Evolutionary conservation across 2,329 filamentous ascomycete species (phyloP).

Genomic region (Clonostachys rhizophaga): DNA sequence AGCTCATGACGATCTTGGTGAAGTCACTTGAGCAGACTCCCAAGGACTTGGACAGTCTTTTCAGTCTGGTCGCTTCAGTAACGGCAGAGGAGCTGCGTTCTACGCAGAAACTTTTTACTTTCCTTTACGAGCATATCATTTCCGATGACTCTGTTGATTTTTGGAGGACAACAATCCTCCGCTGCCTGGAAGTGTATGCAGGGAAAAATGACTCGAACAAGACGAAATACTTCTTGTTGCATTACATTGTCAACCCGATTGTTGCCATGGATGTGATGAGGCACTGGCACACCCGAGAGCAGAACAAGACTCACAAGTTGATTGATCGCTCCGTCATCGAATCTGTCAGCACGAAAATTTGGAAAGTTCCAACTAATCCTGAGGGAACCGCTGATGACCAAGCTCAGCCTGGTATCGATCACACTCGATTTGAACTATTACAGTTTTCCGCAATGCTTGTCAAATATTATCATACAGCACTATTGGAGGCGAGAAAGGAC

Average conservation of each 20-base stretch:
- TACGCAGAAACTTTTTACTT: slow-evolving; percentile 70
- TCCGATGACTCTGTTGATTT: slow-evolving; percentile 80
- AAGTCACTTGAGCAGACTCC: slow-evolving; percentile 72
- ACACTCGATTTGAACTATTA: slow-evolving; percentile 91
- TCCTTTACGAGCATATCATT: slow-evolving; percentile 83
- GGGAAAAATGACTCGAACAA: slow-evolving; percentile 75
- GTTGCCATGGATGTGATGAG: slow-evolving; percentile 94
- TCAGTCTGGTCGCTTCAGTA: slow-evolving; percentile 77
- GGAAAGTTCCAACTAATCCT: slow-evolving; percentile 70
- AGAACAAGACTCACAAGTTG: slow-evolving; percentile 58
- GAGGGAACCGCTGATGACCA: slow-evolving; percentile 80
- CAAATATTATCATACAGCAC: slow-evolving; percentile 85
- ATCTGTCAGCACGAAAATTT: slow-evolving; percentile 85
- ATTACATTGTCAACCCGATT: slow-evolving; percentile 91
- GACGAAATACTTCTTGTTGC: slow-evolving; percentile 88
- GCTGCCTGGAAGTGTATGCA: slow-evolving; percentile 84
- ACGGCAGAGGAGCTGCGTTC: slow-evolving; percentile 78
- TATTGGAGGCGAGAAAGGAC: slow-evolving; percentile 91
- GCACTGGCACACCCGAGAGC: slow-evolving; percentile 61
- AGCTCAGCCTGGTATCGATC: slow-evolving; percentile 82
- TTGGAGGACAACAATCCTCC: slow-evolving; percentile 75
- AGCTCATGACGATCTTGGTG: slow-evolving; percentile 80
- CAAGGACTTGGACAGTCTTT: slow-evolving; percentile 76
- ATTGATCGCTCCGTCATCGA: slow-evolving; percentile 87
- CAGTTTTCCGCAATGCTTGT: slow-evolving; percentile 93